Conservation (phyloP, 805 yeast species). For the Saccharomycopsis sp. region DNA sequence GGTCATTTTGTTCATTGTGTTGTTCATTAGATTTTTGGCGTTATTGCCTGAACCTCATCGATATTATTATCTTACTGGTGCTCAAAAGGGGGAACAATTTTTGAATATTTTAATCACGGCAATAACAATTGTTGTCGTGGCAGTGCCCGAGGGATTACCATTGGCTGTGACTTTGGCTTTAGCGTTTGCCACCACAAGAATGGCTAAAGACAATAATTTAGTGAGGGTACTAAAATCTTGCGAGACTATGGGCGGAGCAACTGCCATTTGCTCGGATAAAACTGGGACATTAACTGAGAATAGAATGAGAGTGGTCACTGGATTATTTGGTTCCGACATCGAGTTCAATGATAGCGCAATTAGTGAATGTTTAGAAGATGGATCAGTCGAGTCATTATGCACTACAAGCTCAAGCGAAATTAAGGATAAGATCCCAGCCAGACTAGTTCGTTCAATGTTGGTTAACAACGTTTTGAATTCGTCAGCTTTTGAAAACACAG, state of each 20-base stretch:
- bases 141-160: conserved; percentile 99
- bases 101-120: conserved; percentile 84
- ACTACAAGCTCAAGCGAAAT: conserved; percentile 21
- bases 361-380: conserved; percentile 12
- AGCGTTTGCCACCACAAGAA: conserved; percentile 96
- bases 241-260: conserved; percentile 99
- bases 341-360: conserved; percentile 36
- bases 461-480: conserved; percentile 73
- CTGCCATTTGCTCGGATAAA: conserved; percentile 94
- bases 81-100: conserved; percentile 79
- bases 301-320: conserved; percentile 82
- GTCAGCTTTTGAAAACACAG: conserved; percentile 79
- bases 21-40: conserved; percentile 69
- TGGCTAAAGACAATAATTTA: conserved; percentile 93
- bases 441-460: conserved; percentile 26
- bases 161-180: conserved; percentile 93
- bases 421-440: conserved; percentile 8
- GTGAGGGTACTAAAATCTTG: conserved; percentile 92
- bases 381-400: conserved; percentile 20
- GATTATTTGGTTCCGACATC: conserved; percentile 56
- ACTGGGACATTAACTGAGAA: conserved; percentile 97
- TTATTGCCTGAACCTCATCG: conserved; percentile 47
- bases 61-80: conserved; percentile 40
- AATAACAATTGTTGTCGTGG: conserved; percentile 90
- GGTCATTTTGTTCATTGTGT: conserved; percentile 65